Evolutionary conservation across 2,329 filamentous ascomycete species (phyloP).

Genomic region (Diaporthe longicolla): DNA sequence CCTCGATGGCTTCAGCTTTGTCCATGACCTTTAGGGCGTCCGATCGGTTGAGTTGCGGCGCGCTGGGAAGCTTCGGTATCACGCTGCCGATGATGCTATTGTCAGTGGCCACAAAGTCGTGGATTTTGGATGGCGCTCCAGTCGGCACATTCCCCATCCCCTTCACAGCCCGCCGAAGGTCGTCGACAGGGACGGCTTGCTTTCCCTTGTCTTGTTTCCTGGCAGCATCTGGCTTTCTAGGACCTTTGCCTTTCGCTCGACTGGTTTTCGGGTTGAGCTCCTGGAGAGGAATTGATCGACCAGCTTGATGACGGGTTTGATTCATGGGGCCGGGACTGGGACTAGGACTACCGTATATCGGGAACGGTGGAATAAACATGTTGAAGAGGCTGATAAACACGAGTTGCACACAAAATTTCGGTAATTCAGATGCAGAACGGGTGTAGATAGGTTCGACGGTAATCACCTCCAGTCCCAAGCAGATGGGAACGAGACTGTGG

Average conservation of each 20-base stretch:
- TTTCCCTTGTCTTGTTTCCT: neutral
- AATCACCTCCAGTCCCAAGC: neutral
- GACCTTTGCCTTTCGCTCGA: neutral
- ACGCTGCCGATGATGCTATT: constrained; percentile 19
- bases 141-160: neutral
- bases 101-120: constrained; percentile 39
- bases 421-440: constrained; percentile 4
- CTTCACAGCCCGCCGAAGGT: neutral
- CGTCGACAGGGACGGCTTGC: constrained; percentile 9
- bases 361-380: neutral
- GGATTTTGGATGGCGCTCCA: constrained; percentile 12
- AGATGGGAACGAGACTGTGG: neutral
- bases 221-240: neutral
- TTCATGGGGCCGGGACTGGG: no score
- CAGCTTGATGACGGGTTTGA: neutral
- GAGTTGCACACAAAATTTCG: neutral
- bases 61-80: neutral
- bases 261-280: neutral
- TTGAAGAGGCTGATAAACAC: neutral
- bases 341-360: no score
- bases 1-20: constrained; percentile 36
- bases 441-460: constrained; percentile 13
- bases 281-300: constrained; percentile 17
- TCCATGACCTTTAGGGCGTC: constrained; percentile 38
- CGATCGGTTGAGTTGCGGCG: constrained; percentile 29